phyloP scores from a whole-genome alignment of 257 asterid genomes.

The Capsicum baccatum region DNA sequence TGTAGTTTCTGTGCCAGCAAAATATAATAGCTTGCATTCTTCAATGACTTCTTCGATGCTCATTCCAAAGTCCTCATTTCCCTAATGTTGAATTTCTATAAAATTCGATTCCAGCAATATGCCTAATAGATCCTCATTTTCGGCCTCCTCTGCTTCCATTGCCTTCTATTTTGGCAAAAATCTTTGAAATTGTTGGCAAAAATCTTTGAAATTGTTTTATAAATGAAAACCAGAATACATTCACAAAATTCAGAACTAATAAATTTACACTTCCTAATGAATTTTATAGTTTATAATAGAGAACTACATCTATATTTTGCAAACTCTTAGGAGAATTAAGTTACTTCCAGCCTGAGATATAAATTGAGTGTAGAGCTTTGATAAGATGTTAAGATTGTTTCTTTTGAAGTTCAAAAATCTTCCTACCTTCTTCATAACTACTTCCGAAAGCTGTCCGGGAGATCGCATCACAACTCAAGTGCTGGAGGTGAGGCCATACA shows the following conservation, averaged over 20 bases:
- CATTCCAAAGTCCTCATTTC: constrained; percentile 3
- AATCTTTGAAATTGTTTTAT: constrained; percentile 28
- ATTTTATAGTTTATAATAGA: too few relatives aligned
- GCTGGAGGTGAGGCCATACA: too few relatives aligned
- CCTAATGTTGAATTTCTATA: constrained; percentile 29
- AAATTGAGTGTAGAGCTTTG: too few relatives aligned
- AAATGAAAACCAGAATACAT: neutral
- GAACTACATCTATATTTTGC: neutral
- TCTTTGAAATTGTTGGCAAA: constrained; percentile 42
- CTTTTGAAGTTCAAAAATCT: too few relatives aligned
- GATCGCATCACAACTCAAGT: too few relatives aligned
- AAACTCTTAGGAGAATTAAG: neutral
- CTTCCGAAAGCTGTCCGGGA: too few relatives aligned
- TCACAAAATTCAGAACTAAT: neutral
- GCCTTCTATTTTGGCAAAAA: constrained; percentile 56
- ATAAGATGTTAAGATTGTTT: too few relatives aligned
- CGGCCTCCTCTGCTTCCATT: constrained; percentile 23
- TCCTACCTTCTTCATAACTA: too few relatives aligned
- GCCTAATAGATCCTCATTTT: constrained; percentile 33
- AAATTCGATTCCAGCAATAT: constrained; percentile 31
- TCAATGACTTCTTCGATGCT: too few relatives aligned
- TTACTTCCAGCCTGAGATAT: neutral
- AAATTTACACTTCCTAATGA: neutral
- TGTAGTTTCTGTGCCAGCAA: too few relatives aligned
- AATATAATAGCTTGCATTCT: too few relatives aligned